These are phyloP conservation scores for Dacryopinax primogenitus DNA, from an alignment of 768 basidiomycete species.

Conservation along the genomic window DNA sequence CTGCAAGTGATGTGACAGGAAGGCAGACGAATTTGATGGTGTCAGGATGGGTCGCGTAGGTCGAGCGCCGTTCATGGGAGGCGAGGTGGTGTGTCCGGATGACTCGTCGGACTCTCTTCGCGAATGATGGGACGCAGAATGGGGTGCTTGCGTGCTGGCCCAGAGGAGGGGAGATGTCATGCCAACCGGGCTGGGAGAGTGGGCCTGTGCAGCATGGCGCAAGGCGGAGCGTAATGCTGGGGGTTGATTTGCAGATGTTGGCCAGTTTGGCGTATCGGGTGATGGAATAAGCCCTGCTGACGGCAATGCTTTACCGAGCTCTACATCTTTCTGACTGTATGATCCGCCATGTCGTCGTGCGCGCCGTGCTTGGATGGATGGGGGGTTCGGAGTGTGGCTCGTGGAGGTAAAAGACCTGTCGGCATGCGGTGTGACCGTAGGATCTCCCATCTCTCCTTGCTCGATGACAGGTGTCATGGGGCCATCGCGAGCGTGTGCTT, in stretches of 20 bases:
- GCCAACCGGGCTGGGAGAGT: not conserved
- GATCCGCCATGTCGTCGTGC: constrained; percentile 83
- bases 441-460: constrained; percentile 20
- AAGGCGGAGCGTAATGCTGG: constrained; percentile 24
- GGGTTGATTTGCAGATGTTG: constrained; percentile 49
- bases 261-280: constrained; percentile 11
- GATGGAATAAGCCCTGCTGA: constrained; percentile 15
- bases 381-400: constrained; percentile 20
- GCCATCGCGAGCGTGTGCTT: constrained; percentile 14
- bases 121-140: not conserved
- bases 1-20: not conserved
- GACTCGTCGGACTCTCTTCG: constrained; percentile 11
- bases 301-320: constrained; percentile 56
- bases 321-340: constrained; percentile 83
- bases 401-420: constrained; percentile 21
- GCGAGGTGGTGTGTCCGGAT: constrained; percentile 4
- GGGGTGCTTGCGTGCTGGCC: not conserved
- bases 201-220: constrained; percentile 33
- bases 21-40: not conserved
- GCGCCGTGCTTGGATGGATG: constrained; percentile 35
- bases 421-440: constrained; percentile 16
- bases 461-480: constrained; percentile 18
- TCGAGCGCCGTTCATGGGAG: constrained; percentile 3
- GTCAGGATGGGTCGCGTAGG: constrained; percentile 9
- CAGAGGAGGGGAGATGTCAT: not conserved